A percentile compares a stretch with the other conserved stretches of the same genome.
These are phyloP conservation scores for Dioscorea alata DNA, from an alignment of 106 monocot genomes.

Conservation along the genomic window DNA sequence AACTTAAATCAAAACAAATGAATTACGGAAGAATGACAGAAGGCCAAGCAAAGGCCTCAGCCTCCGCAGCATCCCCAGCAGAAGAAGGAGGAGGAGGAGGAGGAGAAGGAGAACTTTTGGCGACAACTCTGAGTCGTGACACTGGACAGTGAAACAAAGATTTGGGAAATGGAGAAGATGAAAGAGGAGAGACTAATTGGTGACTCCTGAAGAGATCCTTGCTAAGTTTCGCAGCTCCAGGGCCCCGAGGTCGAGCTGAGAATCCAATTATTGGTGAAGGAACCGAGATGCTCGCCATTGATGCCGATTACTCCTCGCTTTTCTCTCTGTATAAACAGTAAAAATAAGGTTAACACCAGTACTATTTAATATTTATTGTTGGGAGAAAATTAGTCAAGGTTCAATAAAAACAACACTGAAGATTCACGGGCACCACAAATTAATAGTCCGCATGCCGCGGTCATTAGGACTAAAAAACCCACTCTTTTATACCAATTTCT, in stretches of 20 bases:
- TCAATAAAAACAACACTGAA: no score
- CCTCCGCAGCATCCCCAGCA: neutral
- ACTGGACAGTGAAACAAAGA: neutral
- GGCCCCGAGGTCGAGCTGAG: neutral
- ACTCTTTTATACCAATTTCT: no score
- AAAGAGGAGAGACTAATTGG: neutral
- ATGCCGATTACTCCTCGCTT: neutral
- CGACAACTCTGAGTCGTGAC: neutral
- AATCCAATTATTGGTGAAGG: neutral
- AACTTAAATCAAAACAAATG: neutral
- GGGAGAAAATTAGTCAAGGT: no score
- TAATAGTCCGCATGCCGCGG: no score
- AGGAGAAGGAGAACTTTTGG: neutral
- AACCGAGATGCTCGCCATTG: neutral
- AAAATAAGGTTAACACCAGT: no score
- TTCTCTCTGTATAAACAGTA: neutral
- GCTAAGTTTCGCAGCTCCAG: neutral
- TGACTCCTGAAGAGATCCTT: neutral
- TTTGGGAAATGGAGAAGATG: neutral
- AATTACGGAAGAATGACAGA: constrained; percentile 70
- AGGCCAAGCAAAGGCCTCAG: constrained; percentile 47
- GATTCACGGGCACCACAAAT: no score
- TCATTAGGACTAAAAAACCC: no score
- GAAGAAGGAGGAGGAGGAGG: no score
- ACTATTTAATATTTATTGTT: no score